phyloP scores from a whole-genome alignment of 2,329 filamentous ascomycete species.

The Helotiales sp. region DNA sequence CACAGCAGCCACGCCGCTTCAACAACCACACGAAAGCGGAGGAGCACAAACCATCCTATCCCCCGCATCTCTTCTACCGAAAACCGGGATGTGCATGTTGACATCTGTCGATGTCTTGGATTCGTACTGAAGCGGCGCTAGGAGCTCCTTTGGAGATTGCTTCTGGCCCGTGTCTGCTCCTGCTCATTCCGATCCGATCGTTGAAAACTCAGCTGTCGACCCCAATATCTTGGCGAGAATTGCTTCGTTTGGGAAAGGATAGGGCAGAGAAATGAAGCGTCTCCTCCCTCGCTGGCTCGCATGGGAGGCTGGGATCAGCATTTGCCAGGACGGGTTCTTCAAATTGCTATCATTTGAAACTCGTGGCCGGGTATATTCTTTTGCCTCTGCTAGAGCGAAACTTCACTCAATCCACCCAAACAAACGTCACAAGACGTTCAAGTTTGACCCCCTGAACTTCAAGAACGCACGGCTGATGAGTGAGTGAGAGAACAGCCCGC shows the following conservation, averaged over 20 bases:
- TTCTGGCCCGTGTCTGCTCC: background rate
- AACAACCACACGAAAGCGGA: background rate
- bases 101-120: slow-evolving; percentile 10
- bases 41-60: slow-evolving; percentile 1
- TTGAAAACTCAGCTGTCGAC: background rate
- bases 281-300: background rate
- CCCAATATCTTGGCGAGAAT: slow-evolving; percentile 12
- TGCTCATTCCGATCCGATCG: background rate
- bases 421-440: slow-evolving; percentile 4
- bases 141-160: background rate
- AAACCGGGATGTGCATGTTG: slow-evolving; percentile 8
- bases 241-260: background rate
- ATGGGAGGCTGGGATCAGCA: background rate
- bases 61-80: slow-evolving; percentile 19
- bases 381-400: background rate
- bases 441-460: slow-evolving; percentile 2
- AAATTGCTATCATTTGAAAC: slow-evolving; percentile 14
- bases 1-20: slow-evolving; percentile 15
- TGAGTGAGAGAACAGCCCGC: background rate
- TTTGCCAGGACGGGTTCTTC: background rate
- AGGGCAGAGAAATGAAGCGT: background rate
- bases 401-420: background rate
- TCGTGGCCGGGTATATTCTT: slow-evolving; percentile 1
- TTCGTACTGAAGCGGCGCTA: slow-evolving; percentile 10
- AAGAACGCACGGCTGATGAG: background rate